phyloP scores from a whole-genome alignment of 495 filamentous ascomycete genomes.

The Letharia columbiana region DNA sequence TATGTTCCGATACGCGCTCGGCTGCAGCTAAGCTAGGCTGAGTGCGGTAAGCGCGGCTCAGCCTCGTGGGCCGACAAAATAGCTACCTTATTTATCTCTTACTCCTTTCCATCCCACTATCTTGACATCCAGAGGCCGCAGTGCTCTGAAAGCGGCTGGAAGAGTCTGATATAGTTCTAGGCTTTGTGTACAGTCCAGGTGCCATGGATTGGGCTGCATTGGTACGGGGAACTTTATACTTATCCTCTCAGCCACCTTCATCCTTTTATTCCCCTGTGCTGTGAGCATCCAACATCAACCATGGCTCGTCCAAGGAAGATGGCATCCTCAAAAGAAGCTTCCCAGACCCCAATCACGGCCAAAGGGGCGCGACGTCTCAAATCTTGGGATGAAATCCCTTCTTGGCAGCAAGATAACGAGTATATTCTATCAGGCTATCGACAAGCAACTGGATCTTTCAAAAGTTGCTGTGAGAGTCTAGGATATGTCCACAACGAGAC shows the following conservation, averaged over 20 bases:
- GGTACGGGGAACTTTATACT: not conserved
- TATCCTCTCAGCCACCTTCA: not conserved
- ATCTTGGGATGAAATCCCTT: conserved; percentile 14
- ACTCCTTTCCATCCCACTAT: not conserved
- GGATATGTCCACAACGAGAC: conserved; percentile 27
- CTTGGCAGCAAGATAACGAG: conserved; percentile 25
- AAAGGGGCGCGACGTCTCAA: not conserved
- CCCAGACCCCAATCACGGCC: not conserved
- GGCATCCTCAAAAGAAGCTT: not conserved
- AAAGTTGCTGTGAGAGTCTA: conserved; percentile 19
- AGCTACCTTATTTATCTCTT: not conserved
- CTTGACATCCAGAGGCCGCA: not conserved
- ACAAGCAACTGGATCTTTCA: conserved; percentile 20
- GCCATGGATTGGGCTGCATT: not conserved
- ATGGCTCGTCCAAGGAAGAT: conserved; percentile 5
- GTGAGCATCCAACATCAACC: not conserved
- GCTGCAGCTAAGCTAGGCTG: not conserved
- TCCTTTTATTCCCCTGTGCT: not conserved
- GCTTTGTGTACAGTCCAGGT: not conserved
- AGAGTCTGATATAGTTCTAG: not conserved
- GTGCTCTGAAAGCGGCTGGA: not conserved
- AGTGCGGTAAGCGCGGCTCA: not conserved
- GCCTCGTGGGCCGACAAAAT: not conserved
- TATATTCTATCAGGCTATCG: conserved; percentile 26
- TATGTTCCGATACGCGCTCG: not conserved